Conservation (phyloP, 2,329 filamentous ascomycete species). For the Bipolaris victoriae region DNA sequence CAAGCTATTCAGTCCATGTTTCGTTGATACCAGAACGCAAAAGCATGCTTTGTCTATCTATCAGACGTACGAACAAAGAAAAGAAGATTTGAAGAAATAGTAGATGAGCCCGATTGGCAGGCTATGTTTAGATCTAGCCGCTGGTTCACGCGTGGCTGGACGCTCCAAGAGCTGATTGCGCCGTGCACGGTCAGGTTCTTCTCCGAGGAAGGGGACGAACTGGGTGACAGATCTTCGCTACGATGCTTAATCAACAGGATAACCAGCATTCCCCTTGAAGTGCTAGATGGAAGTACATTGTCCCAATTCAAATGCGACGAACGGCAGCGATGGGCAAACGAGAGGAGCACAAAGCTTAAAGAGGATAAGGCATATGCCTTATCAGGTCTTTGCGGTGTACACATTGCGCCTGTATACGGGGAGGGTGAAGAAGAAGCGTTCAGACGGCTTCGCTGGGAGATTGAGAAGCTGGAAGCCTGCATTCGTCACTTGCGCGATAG, state of each 20-base stretch:
- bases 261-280: neutral
- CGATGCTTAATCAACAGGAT: neutral
- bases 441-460: neutral
- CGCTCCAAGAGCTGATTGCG: constrained; percentile 1
- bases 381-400: constrained; percentile 26
- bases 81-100: neutral
- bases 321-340: constrained; percentile 15
- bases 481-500: neutral
- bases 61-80: neutral
- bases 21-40: neutral
- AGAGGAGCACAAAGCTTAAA: constrained; percentile 20
- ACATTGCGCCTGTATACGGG: constrained; percentile 24
- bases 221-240: neutral
- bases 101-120: neutral
- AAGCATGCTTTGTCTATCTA: neutral
- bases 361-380: constrained; percentile 30
- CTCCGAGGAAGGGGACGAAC: neutral
- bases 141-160: constrained; percentile 3
- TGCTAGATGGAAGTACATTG: neutral
- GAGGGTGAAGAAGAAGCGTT: constrained; percentile 8
- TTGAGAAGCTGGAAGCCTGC: neutral
- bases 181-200: neutral
- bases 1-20: neutral
- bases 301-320: neutral
- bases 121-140: neutral